phyloP scores from a whole-genome alignment of 1,139 yeast genomes.

The Meyerozyma smithsonii region DNA sequence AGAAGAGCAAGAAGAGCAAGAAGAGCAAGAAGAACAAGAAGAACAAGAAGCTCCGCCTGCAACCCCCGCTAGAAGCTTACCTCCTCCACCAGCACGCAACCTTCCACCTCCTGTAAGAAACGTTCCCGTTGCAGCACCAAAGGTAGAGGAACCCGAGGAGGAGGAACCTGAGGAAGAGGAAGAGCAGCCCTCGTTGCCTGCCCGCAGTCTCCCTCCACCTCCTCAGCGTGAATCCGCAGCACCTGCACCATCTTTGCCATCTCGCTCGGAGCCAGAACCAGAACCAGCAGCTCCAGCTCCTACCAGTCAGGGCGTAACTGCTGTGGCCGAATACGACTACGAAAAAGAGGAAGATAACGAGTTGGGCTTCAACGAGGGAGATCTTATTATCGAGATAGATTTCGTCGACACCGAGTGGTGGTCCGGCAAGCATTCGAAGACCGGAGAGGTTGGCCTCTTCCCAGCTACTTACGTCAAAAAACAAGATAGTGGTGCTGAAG shows the following conservation, averaged over 20 bases:
- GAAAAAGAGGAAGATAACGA: conserved; percentile 76
- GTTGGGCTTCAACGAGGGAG: conserved; percentile 62
- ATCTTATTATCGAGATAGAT: conserved; percentile 57
- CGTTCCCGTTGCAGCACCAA: conserved; percentile 15
- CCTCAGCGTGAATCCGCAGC: conserved; percentile 10
- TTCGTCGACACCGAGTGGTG: conserved; percentile 81
- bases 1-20: conserved; percentile 7
- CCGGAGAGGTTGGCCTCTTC: conserved; percentile 65
- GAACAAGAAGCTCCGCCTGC: conserved; percentile 11
- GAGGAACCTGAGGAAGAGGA: conserved; percentile 15
- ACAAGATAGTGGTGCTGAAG: conserved; percentile 17
- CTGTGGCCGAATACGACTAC: conserved; percentile 64
- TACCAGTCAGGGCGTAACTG: conserved; percentile 25
- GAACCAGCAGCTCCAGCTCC: conserved; percentile 9
- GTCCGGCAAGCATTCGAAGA: conserved; percentile 59
- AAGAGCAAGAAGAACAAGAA: conserved; percentile 16
- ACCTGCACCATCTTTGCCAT: conserved; percentile 14
- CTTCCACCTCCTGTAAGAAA: conserved; percentile 24
- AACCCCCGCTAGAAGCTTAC: conserved; percentile 8
- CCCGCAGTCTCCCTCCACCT: conserved; percentile 11
- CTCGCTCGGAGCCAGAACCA: conserved; percentile 16
- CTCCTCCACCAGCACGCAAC: conserved; percentile 9
- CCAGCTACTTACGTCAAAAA: conserved; percentile 66
- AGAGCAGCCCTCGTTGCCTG: conserved; percentile 10
- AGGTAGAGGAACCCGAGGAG: conserved; percentile 10